Conservation (phyloP, 2,329 filamentous ascomycete genomes). For the Aspergillus arachidicola region DNA sequence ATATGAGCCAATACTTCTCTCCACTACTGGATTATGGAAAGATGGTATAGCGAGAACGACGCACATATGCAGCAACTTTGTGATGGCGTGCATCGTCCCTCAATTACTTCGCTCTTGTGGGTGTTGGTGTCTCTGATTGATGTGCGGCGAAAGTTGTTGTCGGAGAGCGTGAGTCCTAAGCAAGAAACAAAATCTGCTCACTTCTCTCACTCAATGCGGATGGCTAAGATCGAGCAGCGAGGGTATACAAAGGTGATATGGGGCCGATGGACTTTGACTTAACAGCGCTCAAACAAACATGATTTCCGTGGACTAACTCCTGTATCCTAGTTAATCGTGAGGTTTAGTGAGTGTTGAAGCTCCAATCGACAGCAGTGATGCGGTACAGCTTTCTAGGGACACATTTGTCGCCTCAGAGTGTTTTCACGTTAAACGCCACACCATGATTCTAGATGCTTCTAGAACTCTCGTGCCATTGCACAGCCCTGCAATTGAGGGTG, state of each 20-base stretch:
- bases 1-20: neutral
- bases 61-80: neutral
- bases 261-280: neutral
- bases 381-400: neutral
- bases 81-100: neutral
- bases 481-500: neutral
- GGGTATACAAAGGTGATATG: neutral
- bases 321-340: neutral
- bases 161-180: no score
- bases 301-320: neutral
- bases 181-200: neutral
- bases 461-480: neutral
- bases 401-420: neutral
- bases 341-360: neutral
- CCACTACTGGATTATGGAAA: neutral
- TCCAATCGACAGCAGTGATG: neutral
- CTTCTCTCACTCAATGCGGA: neutral
- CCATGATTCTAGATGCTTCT: neutral
- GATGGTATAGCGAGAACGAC: neutral
- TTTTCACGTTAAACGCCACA: neutral
- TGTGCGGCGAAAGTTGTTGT: neutral
- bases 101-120: neutral
- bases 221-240: neutral
- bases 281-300: neutral
- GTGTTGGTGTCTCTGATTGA: neutral